Percentiles rank a stretch among this genome's conserved stretches.
Conservation (phyloP, 148 eudicot genomes). For the Pharnaceum exiguum region DNA sequence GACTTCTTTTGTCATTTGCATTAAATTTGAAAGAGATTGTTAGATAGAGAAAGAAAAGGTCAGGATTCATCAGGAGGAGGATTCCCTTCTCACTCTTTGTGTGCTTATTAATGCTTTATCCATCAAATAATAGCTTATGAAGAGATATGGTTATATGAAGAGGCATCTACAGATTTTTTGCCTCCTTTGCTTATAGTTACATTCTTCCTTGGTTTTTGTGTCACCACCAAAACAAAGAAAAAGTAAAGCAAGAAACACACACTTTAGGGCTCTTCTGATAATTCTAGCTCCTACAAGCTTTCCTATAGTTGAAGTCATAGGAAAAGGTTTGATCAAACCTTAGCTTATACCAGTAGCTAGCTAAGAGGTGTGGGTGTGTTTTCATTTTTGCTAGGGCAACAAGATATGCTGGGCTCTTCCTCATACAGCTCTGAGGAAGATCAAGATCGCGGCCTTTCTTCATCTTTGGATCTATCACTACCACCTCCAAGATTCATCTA, state of each 20-base stretch:
- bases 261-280: conserved; percentile 9
- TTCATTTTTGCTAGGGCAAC: conserved; percentile 18
- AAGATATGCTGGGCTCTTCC: conserved; percentile 35
- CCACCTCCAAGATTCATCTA: conserved; percentile 7
- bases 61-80: too few species aligned
- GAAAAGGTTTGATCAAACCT: too few species aligned
- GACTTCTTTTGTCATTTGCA: conserved; percentile 19
- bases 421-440: conserved; percentile 32
- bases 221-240: not conserved
- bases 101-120: not conserved
- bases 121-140: not conserved
- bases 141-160: not conserved
- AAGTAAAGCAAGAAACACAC: not conserved
- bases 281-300: too few species aligned
- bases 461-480: conserved; percentile 12
- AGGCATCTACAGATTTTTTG: not conserved
- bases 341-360: too few species aligned
- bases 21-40: conserved; percentile 9
- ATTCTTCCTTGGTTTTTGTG: conserved; percentile 25
- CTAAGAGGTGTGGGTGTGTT: too few species aligned
- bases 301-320: too few species aligned
- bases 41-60: not conserved
- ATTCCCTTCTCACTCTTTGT: not conserved
- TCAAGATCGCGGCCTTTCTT: conserved; percentile 11
- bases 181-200: too few species aligned